Evolutionary conservation across 306 rosid species (phyloP).

Genomic region (Comarum palustre): DNA sequence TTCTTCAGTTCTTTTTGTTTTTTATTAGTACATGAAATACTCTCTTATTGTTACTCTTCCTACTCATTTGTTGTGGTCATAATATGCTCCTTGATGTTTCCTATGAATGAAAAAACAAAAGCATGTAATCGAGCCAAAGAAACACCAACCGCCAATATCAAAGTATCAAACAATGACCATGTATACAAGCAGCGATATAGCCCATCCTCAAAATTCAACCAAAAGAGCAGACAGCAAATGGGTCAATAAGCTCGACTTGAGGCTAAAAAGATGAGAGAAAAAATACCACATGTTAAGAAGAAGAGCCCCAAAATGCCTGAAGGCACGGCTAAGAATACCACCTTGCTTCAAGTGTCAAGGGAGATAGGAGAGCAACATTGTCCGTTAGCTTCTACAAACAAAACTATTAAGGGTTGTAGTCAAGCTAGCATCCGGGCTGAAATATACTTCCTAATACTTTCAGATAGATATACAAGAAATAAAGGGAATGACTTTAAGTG

Average conservation of each 20-base stretch:
- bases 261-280: not conserved
- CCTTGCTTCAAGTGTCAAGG: not conserved
- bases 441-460: not conserved
- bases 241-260: not conserved
- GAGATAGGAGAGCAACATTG: not conserved
- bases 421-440: not conserved
- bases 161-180: not conserved
- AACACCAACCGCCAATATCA: no score
- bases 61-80: no score
- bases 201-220: no score
- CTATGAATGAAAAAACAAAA: no score
- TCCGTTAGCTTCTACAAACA: not conserved
- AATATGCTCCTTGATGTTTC: no score
- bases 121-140: no score
- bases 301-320: not conserved
- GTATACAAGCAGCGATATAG: no score
- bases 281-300: not conserved
- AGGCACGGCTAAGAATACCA: not conserved
- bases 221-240: not conserved
- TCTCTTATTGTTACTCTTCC: no score
- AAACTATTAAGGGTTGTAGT: not conserved
- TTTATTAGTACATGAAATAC: no score
- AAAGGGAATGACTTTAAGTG: not conserved
- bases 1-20: no score
- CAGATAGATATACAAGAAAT: not conserved